These are phyloP conservation scores for Rubroboletus satanas DNA, from an alignment of 768 basidiomycete genomes.

Conservation along the genomic window DNA sequence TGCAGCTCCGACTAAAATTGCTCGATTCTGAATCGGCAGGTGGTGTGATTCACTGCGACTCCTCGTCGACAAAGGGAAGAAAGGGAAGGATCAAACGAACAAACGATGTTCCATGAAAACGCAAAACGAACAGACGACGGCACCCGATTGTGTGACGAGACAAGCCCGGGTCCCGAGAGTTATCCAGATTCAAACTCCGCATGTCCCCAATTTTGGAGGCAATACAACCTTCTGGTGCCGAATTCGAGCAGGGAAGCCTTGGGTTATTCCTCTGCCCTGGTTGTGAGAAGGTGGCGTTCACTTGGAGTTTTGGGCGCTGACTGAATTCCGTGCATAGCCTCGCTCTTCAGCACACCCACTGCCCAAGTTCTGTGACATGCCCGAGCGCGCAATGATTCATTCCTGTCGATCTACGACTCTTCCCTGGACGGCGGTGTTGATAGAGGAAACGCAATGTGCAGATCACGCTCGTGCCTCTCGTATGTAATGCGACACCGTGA, in stretches of 20 bases:
- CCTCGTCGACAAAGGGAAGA: neutral
- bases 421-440: neutral
- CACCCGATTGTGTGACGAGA: neutral
- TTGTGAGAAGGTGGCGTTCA: neutral
- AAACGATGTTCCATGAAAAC: no score
- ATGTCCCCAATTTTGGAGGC: neutral
- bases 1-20: neutral
- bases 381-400: no score
- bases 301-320: neutral
- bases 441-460: neutral
- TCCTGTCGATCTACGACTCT: neutral
- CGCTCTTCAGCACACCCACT: neutral
- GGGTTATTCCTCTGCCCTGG: no score
- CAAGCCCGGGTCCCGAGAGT: neutral
- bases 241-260: no score
- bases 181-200: neutral
- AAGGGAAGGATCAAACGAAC: neutral
- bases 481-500: neutral
- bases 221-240: neutral
- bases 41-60: neutral
- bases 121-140: neutral
- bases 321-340: neutral
- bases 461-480: neutral
- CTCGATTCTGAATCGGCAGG: no score
- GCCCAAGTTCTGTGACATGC: neutral